Base-by-base conservation (phyloP, 768 basidiomycete genomes). In the Trichaptum fuscoviolaceum region DNA sequence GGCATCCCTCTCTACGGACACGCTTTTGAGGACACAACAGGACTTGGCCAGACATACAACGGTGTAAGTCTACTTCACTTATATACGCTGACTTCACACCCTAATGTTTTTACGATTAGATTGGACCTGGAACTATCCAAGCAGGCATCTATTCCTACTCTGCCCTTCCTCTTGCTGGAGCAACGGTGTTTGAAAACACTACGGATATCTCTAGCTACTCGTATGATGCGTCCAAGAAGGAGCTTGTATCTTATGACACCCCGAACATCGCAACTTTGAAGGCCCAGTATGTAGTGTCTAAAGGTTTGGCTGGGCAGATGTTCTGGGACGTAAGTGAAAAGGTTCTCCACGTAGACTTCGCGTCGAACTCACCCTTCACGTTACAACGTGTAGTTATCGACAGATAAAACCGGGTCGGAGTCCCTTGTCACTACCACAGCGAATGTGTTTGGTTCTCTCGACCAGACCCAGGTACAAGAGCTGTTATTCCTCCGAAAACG, bases 1-100 rank as follows among this genome's bases (percentile, higher is more conserved):
- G 87, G 91, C 64, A 88, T 93, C 73, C 93, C 93, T 3, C 79
- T 93, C 3, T 95, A 93, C 71, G 92, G 92, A 0, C 87, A 87
- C 70, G 86, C 88, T 1, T 95, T 93, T 71, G 87, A 90, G 72
- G 77, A 84, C 35, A 93, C 92, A 0, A 71, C 73, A 36, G 89
- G 89, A 7, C 79, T 93, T 66, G 90, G 91, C 6, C 77, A 82
- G 57, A 74, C 91, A 3, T 95, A 87, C 78, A 84, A 73, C 30
- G 91, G 91, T 17, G 87, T 89, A 73, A 72, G 82, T 70, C 0
- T 20, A 35, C 5, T 17, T 57, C 18, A 36, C 7, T 7, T 57
- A 57, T 26, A 20, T n/a, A n/a, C n/a, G 24, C 35, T 36, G 36
- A 66, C 61, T 24, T 52, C 25, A 24, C 30, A 27, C 66, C 20